A percentile compares a stretch with the other conserved stretches of the same genome.
phyloP scores from a whole-genome alignment of 495 filamentous ascomycete species.

The Rostrohypoxylon terebratum region DNA sequence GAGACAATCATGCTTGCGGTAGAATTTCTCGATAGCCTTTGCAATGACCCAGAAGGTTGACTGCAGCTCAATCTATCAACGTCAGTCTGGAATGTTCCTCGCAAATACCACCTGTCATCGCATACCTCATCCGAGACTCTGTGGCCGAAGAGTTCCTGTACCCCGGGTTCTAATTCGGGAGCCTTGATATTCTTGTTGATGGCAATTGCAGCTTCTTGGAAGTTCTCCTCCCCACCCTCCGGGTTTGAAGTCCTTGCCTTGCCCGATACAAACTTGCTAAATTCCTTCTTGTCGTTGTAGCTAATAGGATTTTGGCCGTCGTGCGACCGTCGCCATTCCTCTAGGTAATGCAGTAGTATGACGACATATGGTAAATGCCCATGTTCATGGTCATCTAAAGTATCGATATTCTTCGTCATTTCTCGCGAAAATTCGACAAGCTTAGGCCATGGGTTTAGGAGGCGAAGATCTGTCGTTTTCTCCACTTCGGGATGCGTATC shows the following conservation, averaged over 20 bases:
- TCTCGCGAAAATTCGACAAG: conserved; percentile 71
- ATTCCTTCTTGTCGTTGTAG: conserved; percentile 89
- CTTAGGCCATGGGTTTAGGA: conserved; percentile 90
- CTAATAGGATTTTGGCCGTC: conserved; percentile 73
- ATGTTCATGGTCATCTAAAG: conserved; percentile 81
- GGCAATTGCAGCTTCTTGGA: conserved; percentile 88
- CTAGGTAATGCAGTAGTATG: conserved; percentile 86
- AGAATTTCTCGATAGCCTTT: conserved; percentile 80
- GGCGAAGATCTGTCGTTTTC: conserved; percentile 84
- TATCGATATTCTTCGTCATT: conserved; percentile 73
- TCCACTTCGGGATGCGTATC: conserved; percentile 95
- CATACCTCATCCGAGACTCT: conserved; percentile 59
- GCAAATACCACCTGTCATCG: conserved; percentile 23
- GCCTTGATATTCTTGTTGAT: conserved; percentile 80
- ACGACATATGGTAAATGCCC: conserved; percentile 92
- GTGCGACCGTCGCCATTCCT: conserved; percentile 82
- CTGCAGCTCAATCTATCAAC: conserved; percentile 54
- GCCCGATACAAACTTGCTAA: conserved; percentile 73
- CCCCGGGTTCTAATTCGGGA: conserved; percentile 71
- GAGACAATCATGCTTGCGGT: conserved; percentile 73
- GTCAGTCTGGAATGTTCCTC: conserved; percentile 37
- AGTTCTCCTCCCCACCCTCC: conserved; percentile 97
- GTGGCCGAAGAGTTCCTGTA: conserved; percentile 83
- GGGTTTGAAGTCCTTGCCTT: conserved; percentile 77
- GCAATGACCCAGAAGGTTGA: conserved; percentile 91